phyloP scores from a whole-genome alignment of 345 rosid species.

The Euclidium syriacum region DNA sequence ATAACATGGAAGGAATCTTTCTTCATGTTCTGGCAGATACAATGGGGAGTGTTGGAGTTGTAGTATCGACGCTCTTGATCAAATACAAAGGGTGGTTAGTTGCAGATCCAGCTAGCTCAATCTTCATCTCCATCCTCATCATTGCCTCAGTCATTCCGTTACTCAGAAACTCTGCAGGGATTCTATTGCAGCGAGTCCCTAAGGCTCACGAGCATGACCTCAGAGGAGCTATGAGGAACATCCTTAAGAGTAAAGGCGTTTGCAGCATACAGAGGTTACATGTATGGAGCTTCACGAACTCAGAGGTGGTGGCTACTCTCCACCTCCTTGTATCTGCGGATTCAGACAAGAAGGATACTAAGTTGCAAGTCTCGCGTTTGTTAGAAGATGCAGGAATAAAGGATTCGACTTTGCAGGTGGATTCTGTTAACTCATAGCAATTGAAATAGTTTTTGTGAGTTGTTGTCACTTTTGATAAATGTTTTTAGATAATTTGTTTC shows the following conservation, averaged over 20 bases:
- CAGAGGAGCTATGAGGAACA: constrained; percentile 44
- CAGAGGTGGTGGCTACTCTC: constrained; percentile 76
- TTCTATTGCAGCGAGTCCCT: constrained; percentile 83
- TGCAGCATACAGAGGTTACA: constrained; percentile 64
- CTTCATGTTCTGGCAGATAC: constrained; percentile 94
- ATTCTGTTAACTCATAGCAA: constrained; percentile 31
- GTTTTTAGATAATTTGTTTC: too few species aligned
- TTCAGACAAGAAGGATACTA: constrained; percentile 50
- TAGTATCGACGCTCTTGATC: constrained; percentile 84
- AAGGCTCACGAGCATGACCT: constrained; percentile 63
- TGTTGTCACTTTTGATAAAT: background rate
- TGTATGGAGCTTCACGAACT: constrained; percentile 84
- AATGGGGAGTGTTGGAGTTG: constrained; percentile 96
- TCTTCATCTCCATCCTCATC: constrained; percentile 79
- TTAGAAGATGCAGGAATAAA: constrained; percentile 74
- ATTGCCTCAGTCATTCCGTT: constrained; percentile 86
- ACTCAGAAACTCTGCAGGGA: constrained; percentile 87
- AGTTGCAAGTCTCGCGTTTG: constrained; percentile 48
- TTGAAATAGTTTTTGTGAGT: background rate
- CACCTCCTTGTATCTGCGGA: constrained; percentile 67
- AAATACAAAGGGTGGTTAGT: constrained; percentile 98
- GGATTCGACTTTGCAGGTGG: constrained; percentile 83
- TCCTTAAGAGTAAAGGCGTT: constrained; percentile 55
- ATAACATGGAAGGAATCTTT: constrained; percentile 99
- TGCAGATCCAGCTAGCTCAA: constrained; percentile 97